Conservation (phyloP, 2,329 filamentous ascomycete species). For the Didymella pomorum region DNA sequence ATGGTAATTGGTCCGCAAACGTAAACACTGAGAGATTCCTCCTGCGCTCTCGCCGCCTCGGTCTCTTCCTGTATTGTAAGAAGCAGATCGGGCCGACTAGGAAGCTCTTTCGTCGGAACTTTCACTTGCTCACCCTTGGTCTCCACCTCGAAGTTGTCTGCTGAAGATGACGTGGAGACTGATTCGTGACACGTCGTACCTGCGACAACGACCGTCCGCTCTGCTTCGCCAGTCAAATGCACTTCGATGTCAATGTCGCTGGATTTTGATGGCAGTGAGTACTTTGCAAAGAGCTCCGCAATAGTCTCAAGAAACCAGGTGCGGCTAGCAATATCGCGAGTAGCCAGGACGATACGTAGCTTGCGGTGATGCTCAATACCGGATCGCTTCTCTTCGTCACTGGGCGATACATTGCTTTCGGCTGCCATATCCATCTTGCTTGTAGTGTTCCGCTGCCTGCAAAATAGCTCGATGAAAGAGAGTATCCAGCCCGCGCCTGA, state of each 20-base stretch:
- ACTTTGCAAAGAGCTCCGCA: not conserved
- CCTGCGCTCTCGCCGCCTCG: not conserved
- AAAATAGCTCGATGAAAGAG: conserved; percentile 54
- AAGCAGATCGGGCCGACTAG: conserved; percentile 1
- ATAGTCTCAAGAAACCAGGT: conserved; percentile 2
- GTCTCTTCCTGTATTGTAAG: not conserved
- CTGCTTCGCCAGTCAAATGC: conserved; percentile 2
- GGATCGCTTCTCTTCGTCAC: not conserved
- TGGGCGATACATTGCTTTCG: not conserved
- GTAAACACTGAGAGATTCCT: conserved; percentile 45
- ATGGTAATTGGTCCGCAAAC: conserved; percentile 57
- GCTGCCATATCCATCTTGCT: fast-evolving
- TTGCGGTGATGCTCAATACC: not conserved
- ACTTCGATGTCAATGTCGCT: not conserved
- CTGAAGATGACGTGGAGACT: not conserved
- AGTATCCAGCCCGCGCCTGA: conserved; percentile 64
- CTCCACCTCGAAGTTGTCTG: not conserved
- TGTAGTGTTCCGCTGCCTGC: not conserved
- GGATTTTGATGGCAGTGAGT: not conserved
- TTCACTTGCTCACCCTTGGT: not conserved
- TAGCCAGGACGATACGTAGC: not conserved
- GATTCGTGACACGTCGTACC: not conserved
- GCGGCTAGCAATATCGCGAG: conserved; percentile 1
- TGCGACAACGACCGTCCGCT: not conserved
- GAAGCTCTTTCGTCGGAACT: not conserved